Base-by-base conservation (phyloP, 108 stramenopile species). In the Schizochytrium sp. region DNA sequence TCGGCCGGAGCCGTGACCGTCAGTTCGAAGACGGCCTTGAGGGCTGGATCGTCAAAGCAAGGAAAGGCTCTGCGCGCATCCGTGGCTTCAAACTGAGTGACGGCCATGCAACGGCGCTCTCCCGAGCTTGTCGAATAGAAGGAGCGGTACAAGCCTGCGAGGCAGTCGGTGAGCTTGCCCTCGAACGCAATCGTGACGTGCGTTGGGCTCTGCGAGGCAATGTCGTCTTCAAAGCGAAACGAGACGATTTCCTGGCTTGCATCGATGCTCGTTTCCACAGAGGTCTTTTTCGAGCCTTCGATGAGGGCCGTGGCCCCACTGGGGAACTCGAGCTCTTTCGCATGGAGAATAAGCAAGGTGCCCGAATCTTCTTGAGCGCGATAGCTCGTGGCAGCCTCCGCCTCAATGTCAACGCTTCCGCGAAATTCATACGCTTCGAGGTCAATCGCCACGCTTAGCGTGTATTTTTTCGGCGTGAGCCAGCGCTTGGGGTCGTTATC, bases 21-120 rank as follows among this genome's bases (percentile, higher is more conserved):
- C 29, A 98, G 91, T 28, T 89, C 90, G 87, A 99, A 98, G 18
- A 95, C 93, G 14, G 97, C 97, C 93, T 99, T 99, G 69, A 95
- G 94, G 44, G 95, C 94, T 10, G 98, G 98, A 93, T 99, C 98
- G 91, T 99, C 98, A 93, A 97, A 96, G 91, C 98, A 98, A 45
- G 98, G 98, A 91, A 99, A 98, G 59, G 87, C 88, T 4, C 83
- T 53, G 47, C 94, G 72, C 14, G 98, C 98, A 93, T 99, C 98
- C 72, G 98, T 89, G 43, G 97, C 94, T 93, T 99, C 98, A 88
- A 99, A 99, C 88, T 99, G 98, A 18, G 98, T 99, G 41, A 94
- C 95, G 8, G 96, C 97, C 93, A 99, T 97, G 92, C 91, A 96
- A 95, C 51, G 72, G 89, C 53, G 95, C 88, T 5, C 97, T 96